Base-by-base conservation (phyloP, 345 rosid genomes). In the Firmiana major region DNA sequence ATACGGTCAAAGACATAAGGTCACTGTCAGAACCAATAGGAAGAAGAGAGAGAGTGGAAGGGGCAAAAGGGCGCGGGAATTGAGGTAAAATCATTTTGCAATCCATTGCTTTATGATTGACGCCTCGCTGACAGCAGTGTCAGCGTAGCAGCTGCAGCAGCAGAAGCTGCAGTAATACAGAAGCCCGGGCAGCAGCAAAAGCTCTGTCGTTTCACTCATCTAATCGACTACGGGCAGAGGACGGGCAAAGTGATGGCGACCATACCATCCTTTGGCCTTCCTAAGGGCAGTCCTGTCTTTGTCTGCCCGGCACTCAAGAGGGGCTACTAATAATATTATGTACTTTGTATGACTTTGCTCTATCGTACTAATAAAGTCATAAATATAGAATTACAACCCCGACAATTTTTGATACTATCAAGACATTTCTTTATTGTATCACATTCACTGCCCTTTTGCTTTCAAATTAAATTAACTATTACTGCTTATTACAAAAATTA, bases 81-180 rank as follows among this genome's bases (percentile, higher is more conserved):
- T 86, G 69, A 85, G 79, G 88, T 79, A 85, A 74, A 86, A 88
- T 88, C 83, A 90, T 90, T 84, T 84, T 36, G 90, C 63, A 90
- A 90, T 90, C 90, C 78, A 88, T 88, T 88, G 88, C 87, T 86
- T 85, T 85, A 86, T 88, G 89, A 90, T 90, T 86, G 91, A 90
- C 83, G 75, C 88, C 84, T 88, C 88, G 83, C 84, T 86, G 89
- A 85, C 89, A 79, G 81, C 0, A 19, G 43, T 77, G 87, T 84
- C 87, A 86, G 80, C 68, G 74, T 68, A 81, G 78, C 85, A 79
- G 79, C 51, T n/a, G n/a, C n/a, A n/a, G n/a, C n/a, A n/a, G n/a
- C n/a, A n/a, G n/a, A 1, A 58, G 66, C 66, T 6, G n/a, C 51
- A 66, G 13, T 48, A 48, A 46, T 7, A 5, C 51, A 58, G 69